Evolutionary conservation across 202 grass and related monocot species (phyloP), one percentile per base, ranked within the genome.

Genomic region (Musa balbisiana): DNA sequence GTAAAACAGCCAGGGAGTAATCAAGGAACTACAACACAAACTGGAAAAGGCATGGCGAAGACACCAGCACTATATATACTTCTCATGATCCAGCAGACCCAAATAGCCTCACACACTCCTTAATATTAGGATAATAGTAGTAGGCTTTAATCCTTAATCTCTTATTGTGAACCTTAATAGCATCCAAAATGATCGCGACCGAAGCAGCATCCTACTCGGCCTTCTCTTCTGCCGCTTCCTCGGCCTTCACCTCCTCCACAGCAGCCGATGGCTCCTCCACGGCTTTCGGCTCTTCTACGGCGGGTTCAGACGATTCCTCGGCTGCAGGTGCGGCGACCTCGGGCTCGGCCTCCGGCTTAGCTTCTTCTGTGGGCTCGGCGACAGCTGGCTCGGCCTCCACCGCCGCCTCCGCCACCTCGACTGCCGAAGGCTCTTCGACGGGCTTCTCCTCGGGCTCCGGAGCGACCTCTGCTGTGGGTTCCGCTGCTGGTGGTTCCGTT

Each of bases 361-460:
- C 19, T 55, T 54, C 71, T 73, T 73, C 71, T 52, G 20, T 26
- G 8, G 71, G 71, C 71, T 73, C 20, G 19, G 22, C 12, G 2
- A 52, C 71, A 19, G 53, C 71, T 15, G 71, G 51, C 8, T 73
- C 71, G 14, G 52, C 12, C 71, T 55, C 71, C 4, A 21, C 20
- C 0, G 50, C 19, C 8, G 71, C 51, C n/a, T 10, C 70, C 17
- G 19, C 70, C 2, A 20, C 71, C 9, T 2, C 51, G 17, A 10
- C 71, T 19, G 20, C 71, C 8, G 71, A 52, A 1, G 70, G 51
- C 70, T 73, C 71, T 73, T 73, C 69, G 10, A 53, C n/a, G 17
- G 69, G 50, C 43, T 52, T 72, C 4, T 53, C 69, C 69, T 72
- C 69, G 10, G 51, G n/a, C 19, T 51, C 69, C 11, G 12, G 11